These are phyloP conservation scores for Claviceps purpurea DNA, from an alignment of 2,329 filamentous ascomycete genomes.

Conservation along the genomic window DNA sequence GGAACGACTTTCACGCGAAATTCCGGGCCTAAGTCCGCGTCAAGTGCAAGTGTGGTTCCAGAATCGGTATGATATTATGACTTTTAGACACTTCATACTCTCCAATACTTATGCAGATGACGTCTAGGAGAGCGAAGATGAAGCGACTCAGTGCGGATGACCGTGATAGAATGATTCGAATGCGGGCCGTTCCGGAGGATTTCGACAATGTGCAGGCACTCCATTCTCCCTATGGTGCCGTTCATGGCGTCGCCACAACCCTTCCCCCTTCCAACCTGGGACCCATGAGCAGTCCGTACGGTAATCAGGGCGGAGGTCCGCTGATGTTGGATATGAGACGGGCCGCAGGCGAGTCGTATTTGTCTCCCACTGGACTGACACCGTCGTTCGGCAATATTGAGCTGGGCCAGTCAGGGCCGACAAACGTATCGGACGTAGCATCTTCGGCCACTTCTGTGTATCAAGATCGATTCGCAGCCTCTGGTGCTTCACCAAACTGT, in stretches of 20 bases:
- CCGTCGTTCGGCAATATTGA: conserved; percentile 54
- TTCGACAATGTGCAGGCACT: conserved; percentile 59
- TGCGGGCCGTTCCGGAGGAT: conserved; percentile 56
- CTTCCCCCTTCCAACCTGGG: conserved; percentile 30
- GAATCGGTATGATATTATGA: conserved; percentile 55
- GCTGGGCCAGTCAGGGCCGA: conserved; percentile 41
- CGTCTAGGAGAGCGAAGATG: conserved; percentile 51
- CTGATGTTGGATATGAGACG: conserved; percentile 57
- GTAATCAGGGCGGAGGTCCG: conserved; percentile 51
- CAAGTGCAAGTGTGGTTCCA: conserved; percentile 99
- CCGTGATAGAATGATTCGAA: conserved; percentile 57
- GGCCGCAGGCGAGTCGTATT: conserved; percentile 48
- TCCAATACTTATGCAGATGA: background rate
- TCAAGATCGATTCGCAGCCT: conserved; percentile 42
- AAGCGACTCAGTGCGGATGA: conserved; percentile 59
- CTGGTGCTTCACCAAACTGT: conserved; percentile 32
- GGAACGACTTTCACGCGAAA: conserved; percentile 75
- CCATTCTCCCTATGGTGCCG: conserved; percentile 53
- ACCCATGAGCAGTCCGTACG: conserved; percentile 34
- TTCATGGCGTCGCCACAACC: conserved; percentile 36
- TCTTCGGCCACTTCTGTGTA: conserved; percentile 44
- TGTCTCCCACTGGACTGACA: conserved; percentile 53
- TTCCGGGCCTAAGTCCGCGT: conserved; percentile 78
- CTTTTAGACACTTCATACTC: background rate
- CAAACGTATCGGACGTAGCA: conserved; percentile 40